A percentile compares a stretch with the other conserved stretches of the same genome.
phyloP scores from a whole-genome alignment of 2,329 filamentous ascomycete species.

The Ophiosphaerella korrae region DNA sequence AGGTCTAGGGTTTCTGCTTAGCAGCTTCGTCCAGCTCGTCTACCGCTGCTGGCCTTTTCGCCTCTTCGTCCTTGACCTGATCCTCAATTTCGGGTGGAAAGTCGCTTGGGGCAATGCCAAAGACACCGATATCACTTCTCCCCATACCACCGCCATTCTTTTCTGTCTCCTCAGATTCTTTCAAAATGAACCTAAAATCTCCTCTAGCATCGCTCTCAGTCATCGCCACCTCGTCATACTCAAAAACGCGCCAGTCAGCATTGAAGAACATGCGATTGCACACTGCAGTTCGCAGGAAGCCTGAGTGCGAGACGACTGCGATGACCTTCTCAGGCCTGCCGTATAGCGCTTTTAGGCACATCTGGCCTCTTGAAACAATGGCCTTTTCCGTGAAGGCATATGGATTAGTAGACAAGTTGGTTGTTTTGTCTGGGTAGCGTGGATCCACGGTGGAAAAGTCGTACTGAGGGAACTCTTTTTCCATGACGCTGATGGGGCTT shows the following conservation, averaged over 20 bases:
- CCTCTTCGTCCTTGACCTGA: constrained; percentile 9
- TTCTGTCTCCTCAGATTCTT: constrained; percentile 57
- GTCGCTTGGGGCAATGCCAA: constrained; percentile 28
- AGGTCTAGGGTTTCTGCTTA: constrained; percentile 16
- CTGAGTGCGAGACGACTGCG: constrained; percentile 69
- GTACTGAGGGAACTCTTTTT: constrained; percentile 59
- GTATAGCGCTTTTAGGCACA: constrained; percentile 57
- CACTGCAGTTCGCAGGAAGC: constrained; percentile 64
- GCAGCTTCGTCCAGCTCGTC: constrained; percentile 20
- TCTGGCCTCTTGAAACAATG: constrained; percentile 61
- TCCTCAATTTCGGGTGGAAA: constrained; percentile 33
- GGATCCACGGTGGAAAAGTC: constrained; percentile 64
- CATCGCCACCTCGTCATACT: constrained; percentile 57
- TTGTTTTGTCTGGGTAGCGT: constrained; percentile 67
- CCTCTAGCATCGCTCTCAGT: constrained; percentile 45
- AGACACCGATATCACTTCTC: constrained; percentile 50
- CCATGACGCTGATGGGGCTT: constrained; percentile 52
- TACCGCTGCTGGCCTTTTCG: constrained; percentile 11
- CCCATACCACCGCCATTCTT: constrained; percentile 57
- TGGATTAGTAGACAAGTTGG: constrained; percentile 37
- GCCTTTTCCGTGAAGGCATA: constrained; percentile 62
- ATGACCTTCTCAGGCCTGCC: constrained; percentile 64
- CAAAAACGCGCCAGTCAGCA: constrained; percentile 68
- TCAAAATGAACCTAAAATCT: constrained; percentile 50
- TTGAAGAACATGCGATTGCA: constrained; percentile 60